Conservation (phyloP, 495 filamentous ascomycete species). For the Paragyromitra xinjiangensis region DNA sequence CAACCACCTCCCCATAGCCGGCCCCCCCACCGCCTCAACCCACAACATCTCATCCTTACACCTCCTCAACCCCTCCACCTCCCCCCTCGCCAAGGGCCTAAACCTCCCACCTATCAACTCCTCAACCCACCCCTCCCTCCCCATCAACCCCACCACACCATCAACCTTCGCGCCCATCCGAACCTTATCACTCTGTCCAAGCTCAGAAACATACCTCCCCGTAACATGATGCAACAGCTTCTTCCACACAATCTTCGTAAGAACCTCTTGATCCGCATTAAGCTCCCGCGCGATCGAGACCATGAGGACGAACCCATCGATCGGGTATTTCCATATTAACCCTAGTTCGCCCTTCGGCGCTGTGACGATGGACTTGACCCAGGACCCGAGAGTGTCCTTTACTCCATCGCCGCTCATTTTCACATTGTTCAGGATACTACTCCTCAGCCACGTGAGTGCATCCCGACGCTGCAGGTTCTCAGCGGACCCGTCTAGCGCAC, state of each 20-base stretch:
- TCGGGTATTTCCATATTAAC: conserved; percentile 59
- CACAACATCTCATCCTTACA: conserved; percentile 34
- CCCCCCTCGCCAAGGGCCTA: conserved; percentile 25
- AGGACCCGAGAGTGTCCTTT: conserved; percentile 53
- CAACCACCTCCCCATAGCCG: conserved; percentile 42
- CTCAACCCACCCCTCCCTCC: conserved; percentile 11
- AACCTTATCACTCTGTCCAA: not conserved
- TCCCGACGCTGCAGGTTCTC: conserved; percentile 53
- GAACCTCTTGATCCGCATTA: not conserved
- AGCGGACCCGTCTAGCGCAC: conserved; percentile 42
- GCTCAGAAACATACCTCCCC: conserved; percentile 21
- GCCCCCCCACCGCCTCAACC: conserved; percentile 39
- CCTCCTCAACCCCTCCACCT: conserved; percentile 23
- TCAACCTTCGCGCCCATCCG: conserved; percentile 16
- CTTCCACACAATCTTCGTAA: conserved; percentile 42
- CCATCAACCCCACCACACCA: not conserved
- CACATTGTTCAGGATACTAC: conserved; percentile 46
- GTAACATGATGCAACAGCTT: conserved; percentile 49
- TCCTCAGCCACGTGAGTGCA: conserved; percentile 54
- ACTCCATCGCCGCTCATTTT: conserved; percentile 57
- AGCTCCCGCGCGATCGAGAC: conserved; percentile 20
- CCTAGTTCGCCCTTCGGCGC: conserved; percentile 51
- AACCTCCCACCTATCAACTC: conserved; percentile 3
- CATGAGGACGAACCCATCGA: conserved; percentile 57
- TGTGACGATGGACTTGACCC: conserved; percentile 51